Evolutionary conservation across 495 filamentous ascomycete species (phyloP).

Genomic region (Penicillium taxi): DNA sequence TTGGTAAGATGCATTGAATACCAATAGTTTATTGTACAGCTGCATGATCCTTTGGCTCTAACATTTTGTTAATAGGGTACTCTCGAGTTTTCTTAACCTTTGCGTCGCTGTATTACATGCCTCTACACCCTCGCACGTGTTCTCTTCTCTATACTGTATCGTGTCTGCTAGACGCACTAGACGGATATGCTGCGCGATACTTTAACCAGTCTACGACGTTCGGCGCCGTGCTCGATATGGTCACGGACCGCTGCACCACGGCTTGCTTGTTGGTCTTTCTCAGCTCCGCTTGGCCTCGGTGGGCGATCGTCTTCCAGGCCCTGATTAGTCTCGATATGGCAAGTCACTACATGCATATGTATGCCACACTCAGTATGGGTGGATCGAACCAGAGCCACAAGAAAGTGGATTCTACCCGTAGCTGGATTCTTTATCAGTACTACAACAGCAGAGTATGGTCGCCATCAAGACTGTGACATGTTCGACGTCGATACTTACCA

Average conservation of each 20-base stretch:
- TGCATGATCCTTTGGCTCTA: no score
- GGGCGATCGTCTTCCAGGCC: conserved; percentile 86
- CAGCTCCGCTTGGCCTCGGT: conserved; percentile 83
- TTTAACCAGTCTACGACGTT: conserved; percentile 89
- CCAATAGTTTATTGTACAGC: no score
- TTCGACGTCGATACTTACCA: no score
- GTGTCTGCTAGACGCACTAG: conserved; percentile 88
- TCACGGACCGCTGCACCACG: conserved; percentile 91
- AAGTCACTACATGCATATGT: conserved; percentile 99
- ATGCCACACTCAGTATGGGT: conserved; percentile 75
- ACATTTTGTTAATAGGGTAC: conserved; percentile 62
- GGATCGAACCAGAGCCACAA: conserved; percentile 77
- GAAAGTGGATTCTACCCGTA: conserved; percentile 63
- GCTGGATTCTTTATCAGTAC: conserved; percentile 81
- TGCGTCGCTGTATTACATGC: conserved; percentile 97
- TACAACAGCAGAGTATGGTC: conserved; percentile 80
- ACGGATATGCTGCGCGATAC: conserved; percentile 81
- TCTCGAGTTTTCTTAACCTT: conserved; percentile 79
- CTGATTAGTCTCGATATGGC: conserved; percentile 88
- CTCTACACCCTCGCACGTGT: conserved; percentile 90
- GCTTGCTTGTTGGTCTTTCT: conserved; percentile 90
- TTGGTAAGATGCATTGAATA: no score
- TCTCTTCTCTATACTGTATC: conserved; percentile 84
- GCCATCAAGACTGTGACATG: no score
- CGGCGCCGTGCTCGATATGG: conserved; percentile 96